Conservation (phyloP, 176 grass and related monocot species). For the Eleusine indica region DNA sequence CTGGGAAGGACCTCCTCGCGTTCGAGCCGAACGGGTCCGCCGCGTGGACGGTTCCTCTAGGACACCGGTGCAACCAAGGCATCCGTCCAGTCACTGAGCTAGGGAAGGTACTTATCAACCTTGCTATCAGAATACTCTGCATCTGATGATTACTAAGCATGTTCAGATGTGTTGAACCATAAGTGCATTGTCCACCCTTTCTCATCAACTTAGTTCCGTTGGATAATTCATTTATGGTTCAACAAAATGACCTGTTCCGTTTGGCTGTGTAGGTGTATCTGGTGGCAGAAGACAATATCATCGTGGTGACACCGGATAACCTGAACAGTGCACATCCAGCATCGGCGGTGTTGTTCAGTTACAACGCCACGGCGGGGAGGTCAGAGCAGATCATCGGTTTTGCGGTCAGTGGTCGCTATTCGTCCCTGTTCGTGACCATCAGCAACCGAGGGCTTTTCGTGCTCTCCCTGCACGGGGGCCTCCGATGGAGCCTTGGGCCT, state of each 20-base stretch:
- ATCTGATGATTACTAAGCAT: background rate
- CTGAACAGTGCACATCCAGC: constrained; percentile 32
- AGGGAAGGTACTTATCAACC: constrained; percentile 45
- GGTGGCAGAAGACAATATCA: constrained; percentile 65
- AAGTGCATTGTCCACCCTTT: too few relatives aligned
- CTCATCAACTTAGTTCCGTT: too few relatives aligned
- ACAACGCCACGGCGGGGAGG: constrained; percentile 43
- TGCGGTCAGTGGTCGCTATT: constrained; percentile 39
- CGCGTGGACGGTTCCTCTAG: constrained; percentile 60
- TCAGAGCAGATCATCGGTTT: constrained; percentile 72
- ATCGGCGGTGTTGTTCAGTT: constrained; percentile 56
- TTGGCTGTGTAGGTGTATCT: constrained; percentile 68
- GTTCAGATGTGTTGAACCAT: background rate
- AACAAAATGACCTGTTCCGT: background rate
- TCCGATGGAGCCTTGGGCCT: constrained; percentile 73
- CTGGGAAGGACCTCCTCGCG: constrained; percentile 55
- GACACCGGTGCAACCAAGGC: constrained; percentile 46
- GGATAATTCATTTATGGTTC: too few relatives aligned
- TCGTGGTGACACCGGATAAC: constrained; percentile 51
- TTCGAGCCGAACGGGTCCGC: constrained; percentile 64
- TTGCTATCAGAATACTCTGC: background rate
- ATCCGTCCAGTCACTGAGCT: constrained; percentile 46
- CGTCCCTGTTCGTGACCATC: constrained; percentile 67
- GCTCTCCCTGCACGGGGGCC: constrained; percentile 42
- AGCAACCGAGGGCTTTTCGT: constrained; percentile 67